These are phyloP conservation scores for Zoysia pacifica DNA, from an alignment of 176 grass and related monocot genomes.

Conservation along the genomic window DNA sequence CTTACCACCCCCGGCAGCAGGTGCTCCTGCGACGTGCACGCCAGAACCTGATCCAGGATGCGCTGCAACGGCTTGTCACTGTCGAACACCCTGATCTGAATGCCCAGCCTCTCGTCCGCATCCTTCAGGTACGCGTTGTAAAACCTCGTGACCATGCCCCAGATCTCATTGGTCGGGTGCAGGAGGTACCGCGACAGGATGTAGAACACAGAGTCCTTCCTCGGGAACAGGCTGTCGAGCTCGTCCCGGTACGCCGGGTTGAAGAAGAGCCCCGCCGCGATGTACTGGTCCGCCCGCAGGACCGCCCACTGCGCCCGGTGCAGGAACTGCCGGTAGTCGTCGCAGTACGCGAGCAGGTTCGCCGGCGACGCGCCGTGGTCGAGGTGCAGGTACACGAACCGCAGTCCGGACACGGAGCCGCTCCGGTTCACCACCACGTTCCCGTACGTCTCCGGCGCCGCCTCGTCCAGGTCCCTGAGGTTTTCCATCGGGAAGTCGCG, in stretches of 20 bases:
- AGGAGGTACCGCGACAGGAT: constrained; percentile 57
- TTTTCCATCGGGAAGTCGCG: constrained; percentile 41
- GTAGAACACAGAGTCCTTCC: constrained; percentile 62
- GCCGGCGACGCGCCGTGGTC: constrained; percentile 20
- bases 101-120: constrained; percentile 44
- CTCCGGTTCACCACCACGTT: constrained; percentile 43
- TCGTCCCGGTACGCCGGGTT: constrained; percentile 52
- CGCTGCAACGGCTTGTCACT: constrained; percentile 49
- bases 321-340: constrained; percentile 50
- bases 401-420: background rate
- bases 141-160: constrained; percentile 68
- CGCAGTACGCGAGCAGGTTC: constrained; percentile 37
- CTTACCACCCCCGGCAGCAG: constrained; percentile 33
- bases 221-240: constrained; percentile 50
- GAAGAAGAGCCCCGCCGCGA: constrained; percentile 58
- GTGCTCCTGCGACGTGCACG: constrained; percentile 39
- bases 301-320: constrained; percentile 55
- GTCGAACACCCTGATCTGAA: constrained; percentile 62
- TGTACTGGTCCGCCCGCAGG: constrained; percentile 63
- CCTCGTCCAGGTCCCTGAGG: constrained; percentile 37
- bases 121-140: constrained; percentile 45
- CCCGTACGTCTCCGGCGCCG: constrained; percentile 38
- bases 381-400: constrained; percentile 52
- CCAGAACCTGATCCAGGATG: constrained; percentile 47
- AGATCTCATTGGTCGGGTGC: constrained; percentile 56